Evolutionary conservation across 1,139 yeast species (phyloP).

Genomic region (Hemisphaericaspora xylofermentans): DNA sequence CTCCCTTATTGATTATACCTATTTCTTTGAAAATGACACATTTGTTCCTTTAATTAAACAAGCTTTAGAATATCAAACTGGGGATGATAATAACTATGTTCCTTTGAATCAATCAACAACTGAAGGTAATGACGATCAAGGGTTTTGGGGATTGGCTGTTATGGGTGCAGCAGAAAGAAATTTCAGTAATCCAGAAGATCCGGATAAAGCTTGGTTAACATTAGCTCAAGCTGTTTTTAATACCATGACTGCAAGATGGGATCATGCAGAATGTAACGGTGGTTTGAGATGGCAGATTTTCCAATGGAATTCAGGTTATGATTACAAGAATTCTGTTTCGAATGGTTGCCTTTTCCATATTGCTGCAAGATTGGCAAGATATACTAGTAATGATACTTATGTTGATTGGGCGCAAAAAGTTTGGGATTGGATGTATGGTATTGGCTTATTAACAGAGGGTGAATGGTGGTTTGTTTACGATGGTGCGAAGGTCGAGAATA

Average conservation of each 20-base stretch:
- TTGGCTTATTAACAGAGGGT: constrained; percentile 52
- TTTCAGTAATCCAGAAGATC: constrained; percentile 59
- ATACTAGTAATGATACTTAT: constrained; percentile 71
- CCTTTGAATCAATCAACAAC: constrained; percentile 74
- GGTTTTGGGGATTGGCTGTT: constrained; percentile 84
- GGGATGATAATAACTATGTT: constrained; percentile 64
- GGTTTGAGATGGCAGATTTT: constrained; percentile 97
- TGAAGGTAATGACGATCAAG: constrained; percentile 93
- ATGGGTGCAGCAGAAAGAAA: constrained; percentile 84
- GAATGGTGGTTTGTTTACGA: constrained; percentile 62
- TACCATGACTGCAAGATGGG: constrained; percentile 92
- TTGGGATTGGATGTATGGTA: constrained; percentile 78
- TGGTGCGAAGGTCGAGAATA: constrained; percentile 66
- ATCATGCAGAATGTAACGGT: constrained; percentile 67
- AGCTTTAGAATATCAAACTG: constrained; percentile 66
- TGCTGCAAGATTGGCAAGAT: constrained; percentile 85
- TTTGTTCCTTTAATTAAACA: constrained; percentile 53
- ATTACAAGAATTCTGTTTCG: constrained; percentile 86
- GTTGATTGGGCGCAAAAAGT: constrained; percentile 76
- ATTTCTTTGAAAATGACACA: constrained; percentile 61
- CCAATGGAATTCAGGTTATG: constrained; percentile 91
- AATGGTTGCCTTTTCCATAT: constrained; percentile 89
- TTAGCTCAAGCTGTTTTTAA: constrained; percentile 82
- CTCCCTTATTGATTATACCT: constrained; percentile 65
- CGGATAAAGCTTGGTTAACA: constrained; percentile 57